A percentile compares a stretch with the other conserved stretches of the same genome.
Evolutionary conservation across 2,329 filamentous ascomycete genomes (phyloP).

Genomic region (Ophiosphaerella narmari): DNA sequence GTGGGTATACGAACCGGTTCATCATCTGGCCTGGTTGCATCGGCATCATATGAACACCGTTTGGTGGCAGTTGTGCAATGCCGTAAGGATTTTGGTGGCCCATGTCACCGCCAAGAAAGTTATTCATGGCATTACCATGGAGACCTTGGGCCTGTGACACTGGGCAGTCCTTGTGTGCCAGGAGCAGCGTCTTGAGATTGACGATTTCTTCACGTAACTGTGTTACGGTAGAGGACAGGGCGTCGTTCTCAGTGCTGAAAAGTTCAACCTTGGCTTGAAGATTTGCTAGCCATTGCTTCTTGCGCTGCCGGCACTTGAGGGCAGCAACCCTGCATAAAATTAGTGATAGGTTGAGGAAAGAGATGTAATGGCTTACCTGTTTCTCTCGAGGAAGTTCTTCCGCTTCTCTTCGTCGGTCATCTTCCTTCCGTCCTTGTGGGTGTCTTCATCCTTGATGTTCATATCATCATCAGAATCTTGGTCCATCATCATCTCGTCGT

Average conservation of each 20-base stretch:
- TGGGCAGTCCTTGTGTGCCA: slow-evolving; percentile 95
- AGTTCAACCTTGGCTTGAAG: slow-evolving; percentile 93
- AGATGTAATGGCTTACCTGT: slow-evolving; percentile 68
- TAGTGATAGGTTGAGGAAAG: slow-evolving; percentile 14
- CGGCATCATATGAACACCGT: slow-evolving; percentile 49
- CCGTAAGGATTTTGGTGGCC: slow-evolving; percentile 55
- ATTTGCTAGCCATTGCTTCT: slow-evolving; percentile 98
- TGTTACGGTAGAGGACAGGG: slow-evolving; percentile 79
- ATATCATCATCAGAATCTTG: slow-evolving; percentile 46
- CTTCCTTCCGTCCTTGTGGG: slow-evolving; percentile 68
- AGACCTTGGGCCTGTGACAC: slow-evolving; percentile 86
- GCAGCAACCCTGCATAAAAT: slow-evolving; percentile 75
- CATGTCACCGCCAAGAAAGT: slow-evolving; percentile 53
- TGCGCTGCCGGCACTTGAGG: slow-evolving; percentile 93
- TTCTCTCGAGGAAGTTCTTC: slow-evolving; percentile 95
- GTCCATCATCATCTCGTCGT: slow-evolving; percentile 55
- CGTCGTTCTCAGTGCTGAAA: slow-evolving; percentile 90
- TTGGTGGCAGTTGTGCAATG: slow-evolving; percentile 51
- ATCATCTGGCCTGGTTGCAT: slow-evolving; percentile 46
- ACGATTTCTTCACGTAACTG: slow-evolving; percentile 90
- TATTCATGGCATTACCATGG: slow-evolving; percentile 55
- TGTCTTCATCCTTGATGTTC: slow-evolving; percentile 45
- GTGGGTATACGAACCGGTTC: slow-evolving; percentile 44
- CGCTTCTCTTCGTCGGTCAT: slow-evolving; percentile 99
- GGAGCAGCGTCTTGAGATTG: slow-evolving; percentile 86